A percentile compares a stretch with the other conserved stretches of the same genome.
Evolutionary conservation across 306 rosid genomes (phyloP).

Genomic region (Quercus parvula): DNA sequence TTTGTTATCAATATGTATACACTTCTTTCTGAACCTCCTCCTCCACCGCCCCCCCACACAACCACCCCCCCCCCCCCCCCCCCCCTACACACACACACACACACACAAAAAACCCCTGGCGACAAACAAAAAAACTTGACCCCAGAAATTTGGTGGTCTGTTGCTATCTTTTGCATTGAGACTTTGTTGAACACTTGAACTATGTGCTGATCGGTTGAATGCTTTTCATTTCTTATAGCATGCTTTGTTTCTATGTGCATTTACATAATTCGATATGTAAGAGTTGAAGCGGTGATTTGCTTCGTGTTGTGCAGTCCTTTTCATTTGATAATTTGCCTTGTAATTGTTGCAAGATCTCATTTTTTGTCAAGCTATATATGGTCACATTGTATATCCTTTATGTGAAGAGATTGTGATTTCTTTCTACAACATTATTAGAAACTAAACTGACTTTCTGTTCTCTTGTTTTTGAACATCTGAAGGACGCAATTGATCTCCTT

Average conservation of each 20-base stretch:
- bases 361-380: constrained; percentile 6
- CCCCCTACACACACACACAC: no score
- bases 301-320: neutral
- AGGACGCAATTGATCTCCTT: constrained; percentile 98
- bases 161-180: constrained; percentile 12
- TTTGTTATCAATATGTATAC: neutral
- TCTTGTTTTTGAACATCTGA: constrained; percentile 21
- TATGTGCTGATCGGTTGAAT: constrained; percentile 3
- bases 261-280: neutral
- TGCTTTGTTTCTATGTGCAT: constrained; percentile 3
- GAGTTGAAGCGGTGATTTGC: neutral
- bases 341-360: neutral
- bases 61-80: no score
- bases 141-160: neutral
- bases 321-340: neutral
- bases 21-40: neutral
- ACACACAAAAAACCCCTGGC: no score
- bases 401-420: constrained; percentile 1
- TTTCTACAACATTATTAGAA: constrained; percentile 7
- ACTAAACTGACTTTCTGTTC: constrained; percentile 21
- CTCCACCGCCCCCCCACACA: no score
- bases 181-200: neutral
- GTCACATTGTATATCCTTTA: neutral
- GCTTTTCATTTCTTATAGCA: constrained; percentile 9
- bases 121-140: neutral